These are phyloP conservation scores for Gymnopus androsaceus DNA, from an alignment of 1,284 basidiomycete species.

Conservation along the genomic window DNA sequence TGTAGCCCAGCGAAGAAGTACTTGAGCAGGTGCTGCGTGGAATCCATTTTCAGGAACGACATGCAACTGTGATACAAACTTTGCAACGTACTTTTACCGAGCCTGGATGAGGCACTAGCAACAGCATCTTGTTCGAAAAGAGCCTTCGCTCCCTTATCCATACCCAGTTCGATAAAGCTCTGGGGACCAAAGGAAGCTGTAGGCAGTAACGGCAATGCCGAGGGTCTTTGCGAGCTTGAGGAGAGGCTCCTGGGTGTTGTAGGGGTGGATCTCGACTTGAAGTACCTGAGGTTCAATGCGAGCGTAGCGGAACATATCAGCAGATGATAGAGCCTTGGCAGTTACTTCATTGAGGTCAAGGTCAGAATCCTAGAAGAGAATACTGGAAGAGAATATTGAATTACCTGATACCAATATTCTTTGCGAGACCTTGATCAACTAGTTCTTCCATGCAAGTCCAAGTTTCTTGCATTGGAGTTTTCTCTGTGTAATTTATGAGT, in stretches of 20 bases:
- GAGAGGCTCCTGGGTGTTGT: constrained; percentile 69
- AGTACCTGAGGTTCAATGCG: constrained; percentile 70
- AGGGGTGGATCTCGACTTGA: constrained; percentile 80
- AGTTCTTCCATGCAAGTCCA: constrained; percentile 77
- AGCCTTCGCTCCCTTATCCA: constrained; percentile 48
- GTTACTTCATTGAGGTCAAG: constrained; percentile 51
- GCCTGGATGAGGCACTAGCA: constrained; percentile 47
- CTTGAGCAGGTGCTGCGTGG: constrained; percentile 56
- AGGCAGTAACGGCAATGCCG: constrained; percentile 73
- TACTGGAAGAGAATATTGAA: background rate
- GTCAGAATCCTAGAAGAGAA: constrained; percentile 1
- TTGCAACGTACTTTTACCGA: constrained; percentile 53
- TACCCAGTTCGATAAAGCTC: constrained; percentile 67
- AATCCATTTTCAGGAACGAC: background rate
- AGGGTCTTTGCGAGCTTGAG: constrained; percentile 59
- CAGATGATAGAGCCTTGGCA: constrained; percentile 62
- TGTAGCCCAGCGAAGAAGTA: constrained; percentile 79
- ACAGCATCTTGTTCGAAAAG: constrained; percentile 58
- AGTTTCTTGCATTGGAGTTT: constrained; percentile 73
- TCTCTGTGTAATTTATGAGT: constrained; percentile 39
- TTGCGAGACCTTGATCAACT: constrained; percentile 66
- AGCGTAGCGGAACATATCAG: constrained; percentile 72
- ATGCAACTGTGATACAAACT: background rate
- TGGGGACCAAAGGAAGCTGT: constrained; percentile 78
- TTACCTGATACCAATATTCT: constrained; percentile 75